A percentile compares a stretch with the other conserved stretches of the same genome.
These are phyloP conservation scores for Metschnikowia drakensbergensis DNA, from an alignment of 805 yeast species.

Conservation along the genomic window DNA sequence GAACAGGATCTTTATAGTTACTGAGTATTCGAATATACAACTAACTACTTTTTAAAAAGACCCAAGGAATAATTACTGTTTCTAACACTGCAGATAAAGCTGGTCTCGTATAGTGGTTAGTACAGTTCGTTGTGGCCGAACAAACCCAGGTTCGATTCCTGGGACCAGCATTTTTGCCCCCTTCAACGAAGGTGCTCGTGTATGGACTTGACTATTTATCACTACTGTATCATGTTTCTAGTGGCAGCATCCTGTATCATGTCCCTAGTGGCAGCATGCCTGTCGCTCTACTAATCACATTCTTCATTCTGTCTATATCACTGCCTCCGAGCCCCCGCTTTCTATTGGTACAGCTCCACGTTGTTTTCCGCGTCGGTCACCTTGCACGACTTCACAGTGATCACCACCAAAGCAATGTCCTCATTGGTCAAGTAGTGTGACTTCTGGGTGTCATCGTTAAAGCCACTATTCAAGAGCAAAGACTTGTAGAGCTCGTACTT, in stretches of 20 bases:
- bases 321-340: not conserved
- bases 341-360: constrained; percentile 29
- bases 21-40: too few species aligned
- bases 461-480: constrained; percentile 57
- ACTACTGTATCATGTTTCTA: too few species aligned
- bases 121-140: constrained; percentile 50
- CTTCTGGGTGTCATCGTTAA: constrained; percentile 68
- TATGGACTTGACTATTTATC: too few species aligned
- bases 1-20: too few species aligned
- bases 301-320: too few species aligned
- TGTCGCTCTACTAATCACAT: too few species aligned
- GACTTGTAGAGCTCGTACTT: constrained; percentile 60
- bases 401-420: constrained; percentile 61
- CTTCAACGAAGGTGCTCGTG: too few species aligned
- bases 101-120: constrained; percentile 50
- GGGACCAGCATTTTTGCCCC: constrained; percentile 38
- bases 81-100: too few species aligned
- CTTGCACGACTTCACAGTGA: constrained; percentile 62
- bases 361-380: constrained; percentile 78
- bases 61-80: too few species aligned
- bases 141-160: constrained; percentile 50
- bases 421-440: constrained; percentile 40
- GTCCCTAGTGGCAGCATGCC: too few species aligned
- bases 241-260: too few species aligned
- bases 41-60: not conserved